Evolutionary conservation across 495 filamentous ascomycete genomes (phyloP), one percentile per base, ranked within the genome.

Genomic region (Sporormia fimetaria): DNA sequence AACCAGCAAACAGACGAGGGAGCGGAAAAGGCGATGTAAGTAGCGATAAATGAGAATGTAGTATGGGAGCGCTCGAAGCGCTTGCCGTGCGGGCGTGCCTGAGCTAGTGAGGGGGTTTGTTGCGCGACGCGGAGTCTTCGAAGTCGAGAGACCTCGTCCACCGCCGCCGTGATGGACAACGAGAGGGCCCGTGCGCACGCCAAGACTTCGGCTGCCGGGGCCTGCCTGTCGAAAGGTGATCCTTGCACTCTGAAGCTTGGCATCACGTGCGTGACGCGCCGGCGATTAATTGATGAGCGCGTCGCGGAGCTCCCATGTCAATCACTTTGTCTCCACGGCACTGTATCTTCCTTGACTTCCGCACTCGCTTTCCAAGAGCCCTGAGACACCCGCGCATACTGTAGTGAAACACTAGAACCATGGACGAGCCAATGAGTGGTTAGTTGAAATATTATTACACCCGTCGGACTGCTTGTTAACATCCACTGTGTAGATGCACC

Each of bases 121-220:
- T 55, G 40, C 52, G 25, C 35, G 52, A 55, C 52, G 40, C 52
- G 32, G 52, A 16, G 52, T 52, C 52, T 46, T 55, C 48, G 37
- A 55, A 51, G 42, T 16, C 12, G 17, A 37, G 21, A 38, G 21
- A 21, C 25, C 25, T n/a, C 25, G 12, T 7, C 7, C 25, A 27
- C 7, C 12, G 25, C 25, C 7, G 7, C 7, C 7, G 12, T n/a
- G 7, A 27, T 27, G 12, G 7, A 7, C 25, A 27, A 27, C 7
- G 25, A 7, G 7, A 7, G 12, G 25, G 7, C 25, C 7, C 32
- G 3, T 34, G 32, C 32, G 10, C 32, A 34, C 25, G 25, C 12
- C 25, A 12, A 7, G 25, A 27, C 7, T 27, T 7, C 7, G 12
- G 12, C 7, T 27, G 7, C 7, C 25, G 10, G 31, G 16, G 31